Base-by-base conservation (phyloP, 495 filamentous ascomycete species). In the Lepidopterella palustris region DNA sequence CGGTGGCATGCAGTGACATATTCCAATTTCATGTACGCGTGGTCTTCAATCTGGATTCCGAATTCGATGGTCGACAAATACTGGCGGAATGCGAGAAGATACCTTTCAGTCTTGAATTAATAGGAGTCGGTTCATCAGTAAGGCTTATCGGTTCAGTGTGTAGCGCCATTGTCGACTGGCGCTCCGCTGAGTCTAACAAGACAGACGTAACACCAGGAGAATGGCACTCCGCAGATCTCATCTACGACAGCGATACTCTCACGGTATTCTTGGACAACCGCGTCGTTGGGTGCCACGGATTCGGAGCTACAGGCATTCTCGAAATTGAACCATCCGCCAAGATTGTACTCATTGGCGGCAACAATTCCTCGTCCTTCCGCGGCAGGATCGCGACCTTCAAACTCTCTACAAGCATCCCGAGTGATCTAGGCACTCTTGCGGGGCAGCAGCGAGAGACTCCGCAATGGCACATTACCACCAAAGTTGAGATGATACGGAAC, bases 381-480 rank as follows among this genome's bases (percentile, higher is more conserved):
- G 55, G 55, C 11, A 47, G 15, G 8, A 50, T 58, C 39, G 55
- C 55, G 5, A 18, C 15, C 23, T 27, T 58, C 42, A 50, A 58
- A 23, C 8, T 50, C 23, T n/a, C 21, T 11, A 40, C 10, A 18
- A 27, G 23, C 2, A 50, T 58, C 21, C 55, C 55, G 5, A n/a
- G 11, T 18, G 27, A 58, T 13, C 40, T 58, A 5, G 3, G 10
- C 48, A 4, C 5, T 18, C 40, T 58, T n/a, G 27, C 55, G 5
- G 25, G 50, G 18, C 39, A 48, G 11, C 39, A 20, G 9, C 39
- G 45, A 11, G 32, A 18, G 10, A 58, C 40, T 20, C 55, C 55
- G 23, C n/a, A 58, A 49, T 58, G 55, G 55, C 27, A 49, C 25
- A 58, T 58, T 27, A 58, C 55, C 42, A 58, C 55, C 21, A 58